Conservation (phyloP, 83 land plant genomes). For the Picea abies region DNA sequence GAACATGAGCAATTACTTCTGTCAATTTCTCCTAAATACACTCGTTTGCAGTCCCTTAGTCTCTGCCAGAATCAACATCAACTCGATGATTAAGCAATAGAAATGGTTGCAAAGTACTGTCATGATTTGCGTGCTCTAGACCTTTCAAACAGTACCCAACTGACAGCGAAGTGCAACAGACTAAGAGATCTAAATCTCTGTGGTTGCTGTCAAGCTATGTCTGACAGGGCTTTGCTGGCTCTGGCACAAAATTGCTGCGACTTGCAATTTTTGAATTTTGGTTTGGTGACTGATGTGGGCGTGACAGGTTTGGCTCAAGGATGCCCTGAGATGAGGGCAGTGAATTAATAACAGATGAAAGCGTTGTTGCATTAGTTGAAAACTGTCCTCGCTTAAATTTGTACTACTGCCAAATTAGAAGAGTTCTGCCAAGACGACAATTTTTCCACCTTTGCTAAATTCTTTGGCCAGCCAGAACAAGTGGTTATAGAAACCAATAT, state of each 20-base stretch:
- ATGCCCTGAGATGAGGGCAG: conserved; percentile 78
- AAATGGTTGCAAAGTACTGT: too few species aligned
- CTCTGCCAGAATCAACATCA: conserved; percentile 71
- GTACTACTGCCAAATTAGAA: conserved; percentile 75
- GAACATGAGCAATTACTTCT: too few species aligned
- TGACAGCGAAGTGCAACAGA: conserved; percentile 14
- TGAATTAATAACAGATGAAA: conserved; percentile 91
- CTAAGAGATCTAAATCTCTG: too few species aligned
- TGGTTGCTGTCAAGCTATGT: too few species aligned
- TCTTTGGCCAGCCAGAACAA: too few species aligned
- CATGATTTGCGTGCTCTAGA: too few species aligned
- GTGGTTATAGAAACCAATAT: too few species aligned
- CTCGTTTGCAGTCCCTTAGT: conserved; percentile 54
- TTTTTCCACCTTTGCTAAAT: too few species aligned
- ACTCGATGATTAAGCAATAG: conserved; percentile 61
- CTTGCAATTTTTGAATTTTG: conserved; percentile 54
- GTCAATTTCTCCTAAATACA: too few species aligned
- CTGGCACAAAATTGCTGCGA: too few species aligned
- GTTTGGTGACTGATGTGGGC: conserved; percentile 84
- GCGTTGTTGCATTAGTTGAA: conserved; percentile 89
- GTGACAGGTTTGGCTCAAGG: conserved; percentile 80
- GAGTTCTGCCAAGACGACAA: too few species aligned
- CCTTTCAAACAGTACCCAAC: not conserved
- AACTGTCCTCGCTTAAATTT: conserved; percentile 70
- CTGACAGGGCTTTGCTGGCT: too few species aligned